Evolutionary conservation across 331 rosid species (phyloP), one percentile per base, ranked within the genome.

Genomic region (Telfairia occidentalis): DNA sequence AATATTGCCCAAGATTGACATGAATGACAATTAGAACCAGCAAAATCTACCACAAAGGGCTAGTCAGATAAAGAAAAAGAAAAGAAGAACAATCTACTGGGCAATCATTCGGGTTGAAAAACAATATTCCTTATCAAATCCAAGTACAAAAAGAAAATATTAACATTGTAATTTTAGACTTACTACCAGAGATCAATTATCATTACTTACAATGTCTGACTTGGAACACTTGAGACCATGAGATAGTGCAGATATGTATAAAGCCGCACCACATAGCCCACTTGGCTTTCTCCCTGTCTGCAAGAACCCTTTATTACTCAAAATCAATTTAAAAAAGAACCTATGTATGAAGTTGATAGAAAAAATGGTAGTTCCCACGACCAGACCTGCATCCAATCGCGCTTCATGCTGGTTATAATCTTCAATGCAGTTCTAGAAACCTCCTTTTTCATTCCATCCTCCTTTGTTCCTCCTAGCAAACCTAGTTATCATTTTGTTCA

Each of bases 211-310:
- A 73, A 93, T 87, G 78, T 93, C 98, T 3, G 88, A 78, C 83
- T 91, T 93, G 34, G 97, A 78, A 80, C 85, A 88, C 74, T 83
- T 85, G 79, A 82, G 71, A 48, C 98, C 98, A 72, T 93, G 90
- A 64, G 98, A 85, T 81, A 86, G 88, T 50, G 96, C 95, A 78
- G 98, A 83, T 54, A 93, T 85, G 82, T 89, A 93, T 80, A 93
- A 77, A 57, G 97, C 98, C 28, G 98, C 98, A 80, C 96, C 98
- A 78, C 97, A 93, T 74, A 91, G 74, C 49, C 97, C 98, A 48
- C 97, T 85, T 10, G 98, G 98, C 78, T 93, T 93, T 81, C 98
- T 89, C 35, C 98, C 98, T n/a, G 98, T 89, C 98, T 93, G 90
- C 76, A 71, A 43, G 66, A 72, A 59, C 72, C 72, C 28, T 67